Evolutionary conservation across 345 rosid genomes (phyloP).

Genomic region (Turnera subulata): DNA sequence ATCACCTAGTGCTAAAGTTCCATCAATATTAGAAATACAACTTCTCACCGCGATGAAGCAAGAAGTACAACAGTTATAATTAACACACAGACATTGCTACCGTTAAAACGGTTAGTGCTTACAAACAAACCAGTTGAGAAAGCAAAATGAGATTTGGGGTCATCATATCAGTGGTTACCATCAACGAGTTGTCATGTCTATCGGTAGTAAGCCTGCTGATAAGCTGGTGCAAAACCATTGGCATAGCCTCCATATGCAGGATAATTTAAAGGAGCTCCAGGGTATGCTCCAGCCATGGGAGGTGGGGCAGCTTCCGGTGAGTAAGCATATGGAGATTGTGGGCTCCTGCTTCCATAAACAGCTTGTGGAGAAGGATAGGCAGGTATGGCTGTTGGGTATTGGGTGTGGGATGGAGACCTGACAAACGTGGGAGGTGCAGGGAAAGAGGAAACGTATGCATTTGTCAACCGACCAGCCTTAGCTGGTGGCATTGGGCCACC

Average conservation of each 20-base stretch:
- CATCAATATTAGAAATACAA: conserved; percentile 55
- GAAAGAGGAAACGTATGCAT: conserved; percentile 92
- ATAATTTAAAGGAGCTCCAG: conserved; percentile 57
- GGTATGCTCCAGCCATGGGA: conserved; percentile 43
- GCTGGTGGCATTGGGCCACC: conserved; percentile 99
- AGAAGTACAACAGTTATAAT: conserved; percentile 44
- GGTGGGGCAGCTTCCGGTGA: conserved; percentile 57
- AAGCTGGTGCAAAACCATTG: conserved; percentile 57
- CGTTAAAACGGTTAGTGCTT: conserved; percentile 71
- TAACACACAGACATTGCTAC: conserved; percentile 61
- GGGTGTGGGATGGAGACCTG: conserved; percentile 81
- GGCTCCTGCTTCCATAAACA: conserved; percentile 57
- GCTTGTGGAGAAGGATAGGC: conserved; percentile 68
- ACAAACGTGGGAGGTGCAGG: conserved; percentile 68
- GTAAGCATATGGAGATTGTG: conserved; percentile 55
- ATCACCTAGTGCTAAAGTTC: conserved; percentile 51
- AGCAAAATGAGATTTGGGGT: conserved; percentile 38
- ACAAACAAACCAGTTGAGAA: conserved; percentile 55
- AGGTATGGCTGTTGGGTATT: conserved; percentile 56
- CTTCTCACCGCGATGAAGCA: conserved; percentile 39
- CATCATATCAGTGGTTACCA: conserved; percentile 77
- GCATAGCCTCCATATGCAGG: conserved; percentile 55
- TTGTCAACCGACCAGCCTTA: conserved; percentile 88
- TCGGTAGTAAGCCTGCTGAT: conserved; percentile 84
- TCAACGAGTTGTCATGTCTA: conserved; percentile 48